These are phyloP conservation scores for Rosa multiflora DNA, from an alignment of 306 rosid species.

Conservation along the genomic window DNA sequence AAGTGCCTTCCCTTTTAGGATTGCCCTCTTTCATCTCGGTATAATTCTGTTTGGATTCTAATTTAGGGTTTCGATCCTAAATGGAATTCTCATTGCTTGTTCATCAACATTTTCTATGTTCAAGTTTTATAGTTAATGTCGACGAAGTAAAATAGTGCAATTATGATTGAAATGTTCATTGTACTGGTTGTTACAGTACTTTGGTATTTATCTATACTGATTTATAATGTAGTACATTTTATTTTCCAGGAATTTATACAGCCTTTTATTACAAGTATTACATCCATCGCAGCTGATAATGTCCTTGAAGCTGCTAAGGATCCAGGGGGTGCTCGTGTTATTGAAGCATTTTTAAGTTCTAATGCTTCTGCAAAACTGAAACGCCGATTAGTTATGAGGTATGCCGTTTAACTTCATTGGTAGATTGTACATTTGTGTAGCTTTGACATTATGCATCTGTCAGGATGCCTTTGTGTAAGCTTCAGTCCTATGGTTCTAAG, in stretches of 20 bases:
- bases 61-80: not conserved
- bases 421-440: not conserved
- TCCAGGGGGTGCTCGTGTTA: slow-evolving; percentile 69
- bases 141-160: not conserved
- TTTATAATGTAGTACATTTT: slow-evolving; percentile 7
- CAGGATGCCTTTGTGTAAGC: slow-evolving; percentile 12
- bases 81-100: not conserved
- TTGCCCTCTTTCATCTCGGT: not conserved
- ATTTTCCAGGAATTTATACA: slow-evolving; percentile 61
- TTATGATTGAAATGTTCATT: slow-evolving; percentile 2
- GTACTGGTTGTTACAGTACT: not conserved
- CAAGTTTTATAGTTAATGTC: not conserved
- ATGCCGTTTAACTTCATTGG: slow-evolving; percentile 32
- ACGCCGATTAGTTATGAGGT: slow-evolving; percentile 69
- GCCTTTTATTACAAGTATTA: slow-evolving; percentile 65
- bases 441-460: slow-evolving; percentile 16
- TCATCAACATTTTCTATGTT: not conserved
- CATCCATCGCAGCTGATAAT: slow-evolving; percentile 55
- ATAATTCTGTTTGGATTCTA: not conserved
- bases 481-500: not conserved
- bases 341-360: slow-evolving; percentile 81
- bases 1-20: not conserved
- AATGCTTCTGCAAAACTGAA: slow-evolving; percentile 68
- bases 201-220: slow-evolving; percentile 14
- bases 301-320: slow-evolving; percentile 68